These are phyloP conservation scores for Vitis amurensis DNA, from an alignment of 164 flowering plant genomes.

Conservation along the genomic window DNA sequence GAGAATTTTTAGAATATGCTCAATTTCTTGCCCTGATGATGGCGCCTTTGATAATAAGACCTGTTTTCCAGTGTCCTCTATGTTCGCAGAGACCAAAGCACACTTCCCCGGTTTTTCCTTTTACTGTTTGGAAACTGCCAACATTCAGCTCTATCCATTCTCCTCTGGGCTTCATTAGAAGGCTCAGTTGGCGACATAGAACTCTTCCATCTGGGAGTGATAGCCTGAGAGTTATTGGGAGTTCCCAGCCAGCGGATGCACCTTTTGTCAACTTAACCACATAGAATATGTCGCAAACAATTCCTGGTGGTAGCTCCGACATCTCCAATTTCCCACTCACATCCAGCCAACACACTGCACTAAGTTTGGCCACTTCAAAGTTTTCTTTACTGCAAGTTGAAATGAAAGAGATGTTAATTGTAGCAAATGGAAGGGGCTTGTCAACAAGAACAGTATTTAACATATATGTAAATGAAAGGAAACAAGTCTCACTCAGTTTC, in stretches of 20 bases:
- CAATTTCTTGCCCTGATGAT: neutral
- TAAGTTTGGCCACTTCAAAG: slow-evolving; percentile 17
- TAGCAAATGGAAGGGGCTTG: too few species aligned
- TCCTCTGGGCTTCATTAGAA: slow-evolving; percentile 11
- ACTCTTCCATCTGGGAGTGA: slow-evolving; percentile 7
- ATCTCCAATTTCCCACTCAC: slow-evolving; percentile 19
- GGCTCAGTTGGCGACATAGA: slow-evolving; percentile 11
- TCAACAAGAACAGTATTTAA: too few species aligned
- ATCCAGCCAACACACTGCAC: slow-evolving; percentile 16
- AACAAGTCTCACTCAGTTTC: slow-evolving; percentile 14
- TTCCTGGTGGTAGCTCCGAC: slow-evolving; percentile 15
- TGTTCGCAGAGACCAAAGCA: slow-evolving; percentile 1
- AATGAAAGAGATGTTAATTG: too few species aligned
- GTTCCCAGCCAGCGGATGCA: slow-evolving; percentile 18
- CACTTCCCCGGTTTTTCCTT: slow-evolving; percentile 13
- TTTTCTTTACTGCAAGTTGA: slow-evolving; percentile 8
- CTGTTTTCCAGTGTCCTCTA: slow-evolving; percentile 14
- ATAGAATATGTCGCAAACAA: slow-evolving; percentile 11
- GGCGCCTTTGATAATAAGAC: slow-evolving; percentile 7
- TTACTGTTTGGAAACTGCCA: slow-evolving; percentile 5
- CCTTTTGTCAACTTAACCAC: slow-evolving; percentile 12
- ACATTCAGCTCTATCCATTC: slow-evolving; percentile 20
- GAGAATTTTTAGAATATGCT: too few species aligned
- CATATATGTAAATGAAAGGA: too few species aligned
- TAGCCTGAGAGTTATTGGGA: slow-evolving; percentile 15